These are phyloP conservation scores for Ophiognomonia clavigignenti-juglandacearum DNA, from an alignment of 2,329 filamentous ascomycete species.

Conservation along the genomic window DNA sequence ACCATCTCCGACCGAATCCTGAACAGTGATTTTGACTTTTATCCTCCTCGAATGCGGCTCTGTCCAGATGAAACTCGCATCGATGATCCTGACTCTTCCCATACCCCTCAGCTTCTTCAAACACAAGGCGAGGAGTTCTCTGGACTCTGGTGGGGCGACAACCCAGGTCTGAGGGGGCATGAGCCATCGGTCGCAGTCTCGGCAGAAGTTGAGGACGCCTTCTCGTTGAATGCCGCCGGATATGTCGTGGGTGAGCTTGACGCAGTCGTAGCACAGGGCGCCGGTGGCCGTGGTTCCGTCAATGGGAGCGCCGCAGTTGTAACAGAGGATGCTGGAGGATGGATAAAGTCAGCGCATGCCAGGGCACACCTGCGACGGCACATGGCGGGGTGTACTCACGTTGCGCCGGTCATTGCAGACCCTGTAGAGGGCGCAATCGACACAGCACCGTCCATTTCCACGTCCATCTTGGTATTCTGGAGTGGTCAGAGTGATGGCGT, in stretches of 20 bases:
- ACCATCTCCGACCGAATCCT: slow-evolving; percentile 60
- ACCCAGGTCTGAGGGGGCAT: slow-evolving; percentile 84
- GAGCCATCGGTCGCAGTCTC: slow-evolving; percentile 92
- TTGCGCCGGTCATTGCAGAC: slow-evolving; percentile 30
- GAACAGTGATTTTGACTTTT: slow-evolving; percentile 93
- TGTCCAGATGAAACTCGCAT: slow-evolving; percentile 96
- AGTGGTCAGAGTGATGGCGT: too few relatives aligned
- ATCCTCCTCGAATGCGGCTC: slow-evolving; percentile 91
- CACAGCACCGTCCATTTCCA: slow-evolving; percentile 40
- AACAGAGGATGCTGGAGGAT: slow-evolving; percentile 76
- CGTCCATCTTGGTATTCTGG: slow-evolving; percentile 38
- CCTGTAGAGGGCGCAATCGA: slow-evolving; percentile 28
- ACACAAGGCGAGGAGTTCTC: slow-evolving; percentile 88
- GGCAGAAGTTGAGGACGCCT: slow-evolving; percentile 83
- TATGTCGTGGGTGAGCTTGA: slow-evolving; percentile 91
- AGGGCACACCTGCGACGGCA: background rate
- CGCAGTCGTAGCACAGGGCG: slow-evolving; percentile 91
- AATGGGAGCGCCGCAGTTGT: slow-evolving; percentile 94
- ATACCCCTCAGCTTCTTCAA: slow-evolving; percentile 82
- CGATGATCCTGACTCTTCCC: slow-evolving; percentile 87
- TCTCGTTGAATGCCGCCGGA: slow-evolving; percentile 88
- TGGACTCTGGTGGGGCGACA: slow-evolving; percentile 76
- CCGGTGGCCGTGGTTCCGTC: slow-evolving; percentile 83
- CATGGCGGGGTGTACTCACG: slow-evolving; percentile 27
- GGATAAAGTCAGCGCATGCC: background rate